Evolutionary conservation across 208 protist species (phyloP).

Genomic region (Phytomonas francai): DNA sequence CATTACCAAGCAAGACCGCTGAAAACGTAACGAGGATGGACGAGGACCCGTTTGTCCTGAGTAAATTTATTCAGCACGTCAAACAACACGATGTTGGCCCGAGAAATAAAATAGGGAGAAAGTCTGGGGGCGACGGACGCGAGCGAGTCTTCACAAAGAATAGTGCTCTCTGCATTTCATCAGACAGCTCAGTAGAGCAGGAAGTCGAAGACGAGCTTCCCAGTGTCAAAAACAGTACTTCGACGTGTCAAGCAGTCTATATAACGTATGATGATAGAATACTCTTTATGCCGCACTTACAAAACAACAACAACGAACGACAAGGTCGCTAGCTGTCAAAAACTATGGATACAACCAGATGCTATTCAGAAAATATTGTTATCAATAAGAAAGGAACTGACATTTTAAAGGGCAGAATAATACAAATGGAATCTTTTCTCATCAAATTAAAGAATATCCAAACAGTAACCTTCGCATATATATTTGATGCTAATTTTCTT

Average conservation of each 20-base stretch:
- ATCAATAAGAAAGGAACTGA: background rate
- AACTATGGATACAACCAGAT: background rate
- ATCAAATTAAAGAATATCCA: background rate
- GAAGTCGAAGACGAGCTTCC: background rate
- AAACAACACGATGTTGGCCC: constrained; percentile 10
- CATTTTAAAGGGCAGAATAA: background rate
- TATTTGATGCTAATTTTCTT: background rate
- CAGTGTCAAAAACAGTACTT: background rate
- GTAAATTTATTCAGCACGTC: constrained; percentile 37
- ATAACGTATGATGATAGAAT: background rate
- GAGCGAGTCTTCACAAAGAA: background rate
- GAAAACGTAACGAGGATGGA: constrained; percentile 22
- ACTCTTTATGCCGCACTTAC: background rate
- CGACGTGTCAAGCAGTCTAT: background rate
- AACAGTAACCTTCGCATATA: background rate
- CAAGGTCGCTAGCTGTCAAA: background rate
- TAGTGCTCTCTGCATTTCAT: background rate
- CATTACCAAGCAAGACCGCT: constrained; percentile 15
- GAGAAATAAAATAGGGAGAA: background rate
- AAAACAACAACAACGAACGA: background rate
- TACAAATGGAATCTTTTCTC: background rate
- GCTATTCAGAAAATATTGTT: background rate
- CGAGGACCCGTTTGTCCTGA: constrained; percentile 53
- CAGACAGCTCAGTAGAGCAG: background rate
- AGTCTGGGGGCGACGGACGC: background rate